phyloP scores from a whole-genome alignment of 495 filamentous ascomycete species.

The Aspergillus steynii region DNA sequence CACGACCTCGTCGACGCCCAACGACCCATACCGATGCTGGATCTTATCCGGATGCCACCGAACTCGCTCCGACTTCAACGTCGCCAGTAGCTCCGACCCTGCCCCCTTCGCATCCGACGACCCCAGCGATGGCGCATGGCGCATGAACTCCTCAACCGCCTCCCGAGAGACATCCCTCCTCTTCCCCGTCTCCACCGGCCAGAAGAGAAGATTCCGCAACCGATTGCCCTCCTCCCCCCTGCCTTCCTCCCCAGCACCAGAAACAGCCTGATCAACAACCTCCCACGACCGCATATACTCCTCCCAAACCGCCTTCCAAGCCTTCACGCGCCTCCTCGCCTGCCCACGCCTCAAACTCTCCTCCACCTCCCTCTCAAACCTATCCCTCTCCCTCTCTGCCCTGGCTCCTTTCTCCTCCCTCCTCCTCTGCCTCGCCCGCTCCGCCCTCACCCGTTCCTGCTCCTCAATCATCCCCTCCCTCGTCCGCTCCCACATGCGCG shows the following conservation, averaged over 20 bases:
- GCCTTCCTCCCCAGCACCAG: constrained; percentile 5
- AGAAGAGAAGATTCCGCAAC: constrained; percentile 60
- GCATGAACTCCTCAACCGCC: constrained; percentile 64
- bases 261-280: constrained; percentile 41
- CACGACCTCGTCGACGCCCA: constrained; percentile 62
- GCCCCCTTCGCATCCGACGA: constrained; percentile 18
- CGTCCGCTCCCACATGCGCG: constrained; percentile 91
- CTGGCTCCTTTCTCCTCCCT: constrained; percentile 40
- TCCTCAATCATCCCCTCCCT: constrained; percentile 63
- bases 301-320: constrained; percentile 59
- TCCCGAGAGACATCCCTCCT: constrained; percentile 60
- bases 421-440: constrained; percentile 48
- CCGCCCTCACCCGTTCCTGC: constrained; percentile 61
- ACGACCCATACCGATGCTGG: constrained; percentile 78
- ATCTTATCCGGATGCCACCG: constrained; percentile 99
- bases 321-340: constrained; percentile 49
- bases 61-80: constrained; percentile 82
- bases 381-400: constrained; percentile 30
- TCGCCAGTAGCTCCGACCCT: constrained; percentile 45
- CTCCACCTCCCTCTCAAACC: constrained; percentile 49
- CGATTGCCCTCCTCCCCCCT: constrained; percentile 10
- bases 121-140: constrained; percentile 41
- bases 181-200: constrained; percentile 72
- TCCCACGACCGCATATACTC: constrained; percentile 66
- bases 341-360: constrained; percentile 52